Base-by-base conservation (phyloP, 257 asterid genomes). In the Datura wrightii region DNA sequence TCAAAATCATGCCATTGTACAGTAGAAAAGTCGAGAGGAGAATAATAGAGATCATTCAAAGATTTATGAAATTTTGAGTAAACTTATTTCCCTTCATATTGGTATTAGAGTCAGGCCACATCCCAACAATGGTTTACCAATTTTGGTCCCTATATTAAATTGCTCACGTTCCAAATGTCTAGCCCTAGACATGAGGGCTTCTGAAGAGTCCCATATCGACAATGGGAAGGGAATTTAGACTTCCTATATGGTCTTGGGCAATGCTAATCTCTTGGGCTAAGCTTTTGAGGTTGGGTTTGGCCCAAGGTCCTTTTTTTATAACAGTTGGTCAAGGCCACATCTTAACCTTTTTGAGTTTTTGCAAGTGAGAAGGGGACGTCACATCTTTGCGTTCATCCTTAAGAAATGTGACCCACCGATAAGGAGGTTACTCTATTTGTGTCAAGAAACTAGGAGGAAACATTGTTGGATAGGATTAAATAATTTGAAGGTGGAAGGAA, bases 181-280 rank as follows among this genome's bases (percentile, higher is more conserved):
- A 34, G 71, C 44, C 69, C n/a, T 34, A 46, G 10, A 42, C 3
- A 1, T 13, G 74, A 18, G 2, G 5, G 16, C 46, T 10, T 65
- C 5, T 65, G 74, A 65, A 65, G 74, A 36, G 46, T 65, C 10
- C 46, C 10, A 65, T 5, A 14, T 34, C 5, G 5, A 4, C 16
- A 65, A 65, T 65, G 74, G 19, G 74, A 65, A 65, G 70, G 70
- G 70, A 63, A 11, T 10, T 63, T 63, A 63, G 18, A 63, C 42
- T 63, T 16, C 4, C 10, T 10, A 15, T 18, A 63, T 63, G 18
- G 70, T 63, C 8, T 63, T 63, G 70, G 16, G 70, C 4, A 63
- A 24, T 63, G 8, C 42, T 31, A 8, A 2, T 6, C 70, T 62
- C 70, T 31, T 62, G 70, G 5, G 3, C 24, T 60, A 60, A 24